These are phyloP conservation scores for Diplodia scrobiculata DNA, from an alignment of 2,329 filamentous ascomycete species.

Conservation along the genomic window DNA sequence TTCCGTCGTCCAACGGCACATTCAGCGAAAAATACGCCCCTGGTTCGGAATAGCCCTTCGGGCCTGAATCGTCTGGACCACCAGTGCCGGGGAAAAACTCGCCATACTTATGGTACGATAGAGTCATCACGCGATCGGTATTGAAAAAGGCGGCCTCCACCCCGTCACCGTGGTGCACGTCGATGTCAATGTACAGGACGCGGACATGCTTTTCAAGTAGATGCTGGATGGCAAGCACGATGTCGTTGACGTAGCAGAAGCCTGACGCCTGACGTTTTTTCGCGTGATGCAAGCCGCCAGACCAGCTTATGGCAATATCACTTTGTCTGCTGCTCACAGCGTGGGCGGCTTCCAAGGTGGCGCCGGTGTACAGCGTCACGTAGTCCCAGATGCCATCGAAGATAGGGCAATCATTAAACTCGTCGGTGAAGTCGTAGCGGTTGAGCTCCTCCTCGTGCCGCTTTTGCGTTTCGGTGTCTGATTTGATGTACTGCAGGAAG, in stretches of 20 bases:
- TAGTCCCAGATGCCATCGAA: slow-evolving; percentile 97
- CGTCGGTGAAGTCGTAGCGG: slow-evolving; percentile 79
- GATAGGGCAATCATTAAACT: slow-evolving; percentile 78
- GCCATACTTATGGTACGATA: slow-evolving; percentile 97
- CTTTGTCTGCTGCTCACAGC: slow-evolving; percentile 85
- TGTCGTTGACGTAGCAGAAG: slow-evolving; percentile 99
- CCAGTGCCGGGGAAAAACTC: slow-evolving; percentile 93
- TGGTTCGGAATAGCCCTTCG: slow-evolving; percentile 77
- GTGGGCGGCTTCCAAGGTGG: slow-evolving; percentile 84
- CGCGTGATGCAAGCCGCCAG: slow-evolving; percentile 91
- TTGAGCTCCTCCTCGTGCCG: slow-evolving; percentile 48
- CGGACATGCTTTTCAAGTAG: slow-evolving; percentile 78
- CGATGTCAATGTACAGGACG: slow-evolving; percentile 92
- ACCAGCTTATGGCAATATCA: slow-evolving; percentile 97
- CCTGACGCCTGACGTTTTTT: slow-evolving; percentile 92
- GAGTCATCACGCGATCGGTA: slow-evolving; percentile 85
- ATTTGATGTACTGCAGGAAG: slow-evolving; percentile 66
- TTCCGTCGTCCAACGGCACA: slow-evolving; percentile 85
- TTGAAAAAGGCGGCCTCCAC: slow-evolving; percentile 91
- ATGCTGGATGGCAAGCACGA: slow-evolving; percentile 89
- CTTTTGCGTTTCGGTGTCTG: slow-evolving; percentile 19
- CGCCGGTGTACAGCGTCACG: slow-evolving; percentile 88
- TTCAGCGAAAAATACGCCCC: slow-evolving; percentile 90
- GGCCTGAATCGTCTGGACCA: slow-evolving; percentile 81
- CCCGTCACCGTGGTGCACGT: slow-evolving; percentile 88